Conservation (phyloP, 1,284 basidiomycete genomes). For the Volvariella surrecta region DNA sequence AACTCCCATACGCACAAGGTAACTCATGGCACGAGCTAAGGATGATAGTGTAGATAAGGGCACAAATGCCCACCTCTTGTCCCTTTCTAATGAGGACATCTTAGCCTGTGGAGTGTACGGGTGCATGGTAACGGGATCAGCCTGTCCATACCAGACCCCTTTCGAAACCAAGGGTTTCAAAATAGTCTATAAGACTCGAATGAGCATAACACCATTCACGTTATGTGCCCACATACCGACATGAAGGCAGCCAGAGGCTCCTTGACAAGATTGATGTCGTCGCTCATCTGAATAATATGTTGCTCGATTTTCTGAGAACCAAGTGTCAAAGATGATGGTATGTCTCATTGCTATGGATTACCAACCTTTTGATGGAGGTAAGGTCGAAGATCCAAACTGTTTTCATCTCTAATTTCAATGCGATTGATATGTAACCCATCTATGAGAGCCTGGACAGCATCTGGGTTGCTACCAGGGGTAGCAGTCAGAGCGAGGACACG, state of each 20-base stretch:
- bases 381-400: constrained; percentile 78
- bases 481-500: constrained; percentile 92
- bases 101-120: constrained; percentile 41
- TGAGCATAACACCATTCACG: constrained; percentile 4
- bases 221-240: constrained; percentile 42
- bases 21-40: constrained; percentile 74
- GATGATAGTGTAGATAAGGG: constrained; percentile 37
- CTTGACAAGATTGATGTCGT: constrained; percentile 46
- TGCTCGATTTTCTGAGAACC: constrained; percentile 47
- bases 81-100: constrained; percentile 24
- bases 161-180: constrained; percentile 24
- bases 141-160: constrained; percentile 20
- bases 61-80: constrained; percentile 33
- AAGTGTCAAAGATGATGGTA: neutral
- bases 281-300: constrained; percentile 66
- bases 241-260: constrained; percentile 59
- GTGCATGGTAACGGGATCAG: constrained; percentile 39
- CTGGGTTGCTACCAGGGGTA: constrained; percentile 84
- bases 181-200: constrained; percentile 22
- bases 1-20: constrained; percentile 50
- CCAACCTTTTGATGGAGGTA: constrained; percentile 86
- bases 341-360: constrained; percentile 6
- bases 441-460: constrained; percentile 87
- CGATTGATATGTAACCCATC: constrained; percentile 94
- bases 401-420: constrained; percentile 92